Evolutionary conservation across 805 yeast species (phyloP), one percentile per base, ranked within the genome.

Genomic region (Vanderwaltozyma tropicalis): DNA sequence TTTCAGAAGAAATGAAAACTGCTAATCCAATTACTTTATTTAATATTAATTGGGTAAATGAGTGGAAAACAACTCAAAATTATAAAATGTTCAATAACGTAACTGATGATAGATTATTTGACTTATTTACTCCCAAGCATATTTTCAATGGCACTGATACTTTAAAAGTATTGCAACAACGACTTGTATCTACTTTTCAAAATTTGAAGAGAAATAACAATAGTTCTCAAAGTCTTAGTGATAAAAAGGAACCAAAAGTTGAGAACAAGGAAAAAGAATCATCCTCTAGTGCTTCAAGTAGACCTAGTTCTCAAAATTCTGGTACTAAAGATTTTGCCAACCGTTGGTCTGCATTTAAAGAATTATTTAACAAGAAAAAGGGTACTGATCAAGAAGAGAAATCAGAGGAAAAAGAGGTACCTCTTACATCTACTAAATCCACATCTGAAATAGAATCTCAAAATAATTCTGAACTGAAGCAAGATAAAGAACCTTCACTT

Each of bases 41-140:
- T 49, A 68, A 68, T 38, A 24, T 42, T 12, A 45, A 57, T 18
- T 82, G 74, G 67, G 62, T 74, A 8, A 57, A 60, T 5, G 52
- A 44, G 15, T 83, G 88, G 82, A 67, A 63, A 44, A 39, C 46
- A 18, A 76, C 86, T 0, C 63, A 64, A 38, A 78, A 76, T 46
- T 81, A 63, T 49, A 49, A 63, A 27, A 61, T 77, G 1, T 82
- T 80, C 55, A 66, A 74, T 44, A 47, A 52, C 19, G 58, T 57
- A 35, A 80, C 88, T 0, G 88, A 80, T 50, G 80, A 77, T 50
- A 82, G 82, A 48, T 57, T 81, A 27, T 81, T 80, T 56, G 80
- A 75, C 53, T 64, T 73, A 28, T 74, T 74, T 38, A 72, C 68
- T 41, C 78, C 78, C 16, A 63, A 53, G 30, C 70, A 66, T 43